phyloP scores from a whole-genome alignment of 495 filamentous ascomycete genomes.

The Penicillium ochrochloron region DNA sequence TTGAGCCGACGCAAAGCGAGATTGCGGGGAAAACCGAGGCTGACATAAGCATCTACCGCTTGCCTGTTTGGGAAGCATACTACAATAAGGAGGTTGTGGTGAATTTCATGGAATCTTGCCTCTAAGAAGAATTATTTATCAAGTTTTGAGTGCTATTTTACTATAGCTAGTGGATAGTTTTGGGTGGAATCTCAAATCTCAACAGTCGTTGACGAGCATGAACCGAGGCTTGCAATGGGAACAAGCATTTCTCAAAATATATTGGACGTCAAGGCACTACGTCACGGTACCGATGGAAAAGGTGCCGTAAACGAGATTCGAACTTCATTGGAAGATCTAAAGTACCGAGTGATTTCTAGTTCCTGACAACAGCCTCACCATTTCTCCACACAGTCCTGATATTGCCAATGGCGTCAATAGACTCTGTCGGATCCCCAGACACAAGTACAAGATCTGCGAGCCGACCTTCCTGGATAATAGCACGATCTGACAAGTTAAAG shows the following conservation, averaged over 20 bases:
- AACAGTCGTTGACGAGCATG: not conserved
- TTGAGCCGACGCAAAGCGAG: slow-evolving; percentile 52
- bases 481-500: slow-evolving; percentile 12
- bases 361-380: slow-evolving; percentile 5
- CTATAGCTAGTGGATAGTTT: no score
- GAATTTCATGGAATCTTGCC: no score
- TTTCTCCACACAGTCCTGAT: slow-evolving; percentile 18
- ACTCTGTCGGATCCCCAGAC: slow-evolving; percentile 4
- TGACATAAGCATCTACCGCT: slow-evolving; percentile 30
- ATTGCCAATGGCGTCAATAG: slow-evolving; percentile 14
- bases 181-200: no score
- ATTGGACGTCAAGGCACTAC: not conserved
- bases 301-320: not conserved
- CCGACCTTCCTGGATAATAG: slow-evolving; percentile 14
- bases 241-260: not conserved
- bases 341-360: not conserved
- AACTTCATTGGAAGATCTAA: no score
- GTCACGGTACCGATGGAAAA: not conserved
- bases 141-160: not conserved
- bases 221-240: not conserved
- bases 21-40: slow-evolving; percentile 43
- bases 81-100: not conserved
- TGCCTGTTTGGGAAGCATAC: slow-evolving; percentile 8
- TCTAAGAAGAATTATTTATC: no score
- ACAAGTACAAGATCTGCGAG: slow-evolving; percentile 16